Evolutionary conservation across 352 stramenopile genomes (phyloP).

Genomic region (Phytophthora pini): DNA sequence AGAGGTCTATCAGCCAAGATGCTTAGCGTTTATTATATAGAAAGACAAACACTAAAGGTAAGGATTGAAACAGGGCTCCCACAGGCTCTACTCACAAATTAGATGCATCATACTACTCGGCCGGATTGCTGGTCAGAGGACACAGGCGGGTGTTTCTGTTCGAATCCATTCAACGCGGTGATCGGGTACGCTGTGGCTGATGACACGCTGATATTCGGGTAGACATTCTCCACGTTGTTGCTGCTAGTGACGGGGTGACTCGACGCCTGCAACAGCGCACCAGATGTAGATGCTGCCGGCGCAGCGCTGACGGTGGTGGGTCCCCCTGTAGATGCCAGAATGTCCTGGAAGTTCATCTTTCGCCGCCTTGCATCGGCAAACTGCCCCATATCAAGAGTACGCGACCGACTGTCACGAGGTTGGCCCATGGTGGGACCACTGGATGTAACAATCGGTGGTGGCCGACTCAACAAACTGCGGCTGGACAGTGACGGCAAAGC

Average conservation of each 20-base stretch:
- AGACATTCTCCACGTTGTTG: conserved; percentile 61
- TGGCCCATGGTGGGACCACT: conserved; percentile 69
- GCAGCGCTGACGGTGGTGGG: conserved; percentile 9
- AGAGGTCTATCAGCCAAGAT: conserved; percentile 32
- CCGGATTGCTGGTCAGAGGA: conserved; percentile 36
- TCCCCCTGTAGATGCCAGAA: conserved; percentile 67
- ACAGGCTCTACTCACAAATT: conserved; percentile 32
- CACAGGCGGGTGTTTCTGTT: conserved; percentile 27
- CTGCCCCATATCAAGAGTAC: conserved; percentile 86
- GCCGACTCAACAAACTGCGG: conserved; percentile 47
- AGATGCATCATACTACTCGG: conserved; percentile 59
- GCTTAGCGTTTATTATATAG: conserved; percentile 42
- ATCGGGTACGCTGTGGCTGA: conserved; percentile 28
- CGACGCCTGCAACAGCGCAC: conserved; percentile 20
- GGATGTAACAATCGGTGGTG: conserved; percentile 28
- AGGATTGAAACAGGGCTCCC: conserved; percentile 11
- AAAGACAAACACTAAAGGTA: conserved; percentile 30
- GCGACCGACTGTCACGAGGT: conserved; percentile 79
- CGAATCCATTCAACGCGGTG: conserved; percentile 24
- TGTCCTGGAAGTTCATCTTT: conserved; percentile 92
- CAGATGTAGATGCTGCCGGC: conserved; percentile 18
- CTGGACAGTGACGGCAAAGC: conserved; percentile 69
- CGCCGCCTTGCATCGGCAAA: conserved; percentile 78
- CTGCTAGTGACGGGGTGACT: conserved; percentile 15
- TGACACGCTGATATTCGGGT: conserved; percentile 39